Percentiles rank a stretch among this genome's conserved stretches.
These are phyloP conservation scores for Margaritispora aquatica DNA, from an alignment of 495 filamentous ascomycete species.

Conservation along the genomic window DNA sequence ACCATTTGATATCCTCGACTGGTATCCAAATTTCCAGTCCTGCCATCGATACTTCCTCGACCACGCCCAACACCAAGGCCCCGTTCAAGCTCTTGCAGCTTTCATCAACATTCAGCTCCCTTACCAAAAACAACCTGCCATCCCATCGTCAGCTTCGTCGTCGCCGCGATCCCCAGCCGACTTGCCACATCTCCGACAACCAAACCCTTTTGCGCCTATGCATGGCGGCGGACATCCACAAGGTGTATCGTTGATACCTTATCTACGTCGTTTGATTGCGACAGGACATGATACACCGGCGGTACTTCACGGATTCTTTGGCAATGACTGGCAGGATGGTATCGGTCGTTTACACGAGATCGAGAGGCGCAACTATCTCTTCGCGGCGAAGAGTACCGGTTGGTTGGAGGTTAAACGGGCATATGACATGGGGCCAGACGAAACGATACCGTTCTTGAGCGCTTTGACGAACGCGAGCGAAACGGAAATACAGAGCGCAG, in stretches of 20 bases:
- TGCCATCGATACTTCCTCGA: conserved; percentile 93
- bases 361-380: conserved; percentile 90
- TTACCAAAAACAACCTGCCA: conserved; percentile 48
- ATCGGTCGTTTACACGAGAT: conserved; percentile 79
- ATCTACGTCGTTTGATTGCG: conserved; percentile 82
- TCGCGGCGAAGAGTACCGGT: conserved; percentile 84
- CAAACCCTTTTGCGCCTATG: conserved; percentile 18
- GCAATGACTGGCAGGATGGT: conserved; percentile 78
- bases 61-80: conserved; percentile 76
- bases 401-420: conserved; percentile 84
- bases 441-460: conserved; percentile 80
- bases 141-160: conserved; percentile 19
- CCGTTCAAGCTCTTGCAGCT: conserved; percentile 82
- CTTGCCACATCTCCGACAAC: conserved; percentile 22
- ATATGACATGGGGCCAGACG: conserved; percentile 77
- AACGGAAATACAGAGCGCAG: conserved; percentile 76
- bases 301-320: conserved; percentile 90
- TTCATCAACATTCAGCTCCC: conserved; percentile 82
- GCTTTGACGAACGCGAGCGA: conserved; percentile 69
- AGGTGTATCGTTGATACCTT: conserved; percentile 73
- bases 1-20: conserved; percentile 79
- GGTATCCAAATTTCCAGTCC: conserved; percentile 88
- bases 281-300: conserved; percentile 84
- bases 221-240: conserved; percentile 19
- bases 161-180: conserved; percentile 22